phyloP scores from a whole-genome alignment of 306 rosid genomes.

The Spatholobus suberectus region DNA sequence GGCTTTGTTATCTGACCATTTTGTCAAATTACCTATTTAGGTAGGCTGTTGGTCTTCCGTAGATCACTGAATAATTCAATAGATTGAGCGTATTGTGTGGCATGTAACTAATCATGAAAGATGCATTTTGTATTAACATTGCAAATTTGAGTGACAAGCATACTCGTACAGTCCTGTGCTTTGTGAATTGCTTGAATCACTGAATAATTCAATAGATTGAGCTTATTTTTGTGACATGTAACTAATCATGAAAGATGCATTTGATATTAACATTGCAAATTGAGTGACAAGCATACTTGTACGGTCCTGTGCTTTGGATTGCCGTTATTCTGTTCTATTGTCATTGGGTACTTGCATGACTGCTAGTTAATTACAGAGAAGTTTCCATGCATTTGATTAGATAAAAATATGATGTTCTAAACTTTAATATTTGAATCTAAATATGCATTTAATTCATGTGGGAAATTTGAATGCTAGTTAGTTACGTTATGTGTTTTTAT shows the following conservation, averaged over 20 bases:
- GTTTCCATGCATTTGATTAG: constrained; percentile 21
- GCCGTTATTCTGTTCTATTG: background rate
- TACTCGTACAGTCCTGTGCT: background rate
- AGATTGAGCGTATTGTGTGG: constrained; percentile 7
- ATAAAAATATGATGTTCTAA: constrained; percentile 10
- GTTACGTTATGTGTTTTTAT: background rate
- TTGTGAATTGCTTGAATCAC: background rate
- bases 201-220: constrained; percentile 11
- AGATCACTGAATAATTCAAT: background rate
- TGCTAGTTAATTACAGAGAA: background rate
- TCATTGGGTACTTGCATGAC: constrained; percentile 11
- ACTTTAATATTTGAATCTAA: background rate
- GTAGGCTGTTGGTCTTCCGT: background rate
- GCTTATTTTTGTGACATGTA: background rate
- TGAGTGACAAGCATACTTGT: background rate
- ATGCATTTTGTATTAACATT: constrained; percentile 21
- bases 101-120: constrained; percentile 1
- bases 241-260: constrained; percentile 9
- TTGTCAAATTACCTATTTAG: constrained; percentile 8
- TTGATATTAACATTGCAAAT: constrained; percentile 24
- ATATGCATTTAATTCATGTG: background rate
- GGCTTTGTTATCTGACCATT: constrained; percentile 17
- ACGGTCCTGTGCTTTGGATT: background rate
- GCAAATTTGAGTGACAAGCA: constrained; percentile 3
- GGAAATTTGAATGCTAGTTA: background rate